Percentiles rank a stretch among this genome's conserved stretches.
Conservation (phyloP, 192 early-diverging fungal species). For the Chytriomyces hyalinus region DNA sequence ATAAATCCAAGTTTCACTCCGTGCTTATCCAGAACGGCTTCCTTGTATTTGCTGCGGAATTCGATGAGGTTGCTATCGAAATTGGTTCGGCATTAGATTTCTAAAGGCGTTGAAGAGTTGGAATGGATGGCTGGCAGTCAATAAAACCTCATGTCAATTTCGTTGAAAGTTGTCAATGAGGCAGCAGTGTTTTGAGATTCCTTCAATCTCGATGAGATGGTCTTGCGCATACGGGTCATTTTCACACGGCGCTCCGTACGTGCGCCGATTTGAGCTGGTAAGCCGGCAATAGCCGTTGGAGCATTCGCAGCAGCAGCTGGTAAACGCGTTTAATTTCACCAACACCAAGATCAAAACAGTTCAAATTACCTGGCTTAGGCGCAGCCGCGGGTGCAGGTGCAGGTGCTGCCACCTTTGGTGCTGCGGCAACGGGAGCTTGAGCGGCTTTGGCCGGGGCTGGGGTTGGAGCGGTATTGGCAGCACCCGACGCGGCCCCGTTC, state of each 20-base stretch:
- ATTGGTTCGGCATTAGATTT: background rate
- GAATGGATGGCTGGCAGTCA: background rate
- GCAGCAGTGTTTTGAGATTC: slow-evolving; percentile 96
- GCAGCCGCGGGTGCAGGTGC: slow-evolving; percentile 46
- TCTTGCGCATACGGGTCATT: slow-evolving; percentile 97
- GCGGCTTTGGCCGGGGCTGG: slow-evolving; percentile 52
- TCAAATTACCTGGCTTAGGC: slow-evolving; percentile 23
- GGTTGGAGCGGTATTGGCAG: slow-evolving; percentile 33
- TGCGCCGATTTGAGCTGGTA: slow-evolving; percentile 27
- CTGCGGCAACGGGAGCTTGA: slow-evolving; percentile 48
- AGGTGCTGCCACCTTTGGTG: slow-evolving; percentile 41
- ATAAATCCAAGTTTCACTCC: slow-evolving; percentile 98
- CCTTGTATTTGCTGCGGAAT: slow-evolving; percentile 93
- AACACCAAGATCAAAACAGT: background rate
- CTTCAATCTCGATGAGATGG: slow-evolving; percentile 94
- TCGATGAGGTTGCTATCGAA: slow-evolving; percentile 78
- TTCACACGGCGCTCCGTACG: slow-evolving; percentile 60
- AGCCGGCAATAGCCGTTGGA: slow-evolving; percentile 24
- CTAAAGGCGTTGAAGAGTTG: background rate
- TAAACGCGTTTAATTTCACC: too few species aligned
- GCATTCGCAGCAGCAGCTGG: background rate
- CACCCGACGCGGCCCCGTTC: slow-evolving; percentile 62
- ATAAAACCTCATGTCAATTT: slow-evolving; percentile 89
- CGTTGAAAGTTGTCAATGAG: slow-evolving; percentile 99
- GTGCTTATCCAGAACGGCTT: slow-evolving; percentile 89